Base-by-base conservation (phyloP, 352 stramenopile species). In the Pythium sukuiense region DNA sequence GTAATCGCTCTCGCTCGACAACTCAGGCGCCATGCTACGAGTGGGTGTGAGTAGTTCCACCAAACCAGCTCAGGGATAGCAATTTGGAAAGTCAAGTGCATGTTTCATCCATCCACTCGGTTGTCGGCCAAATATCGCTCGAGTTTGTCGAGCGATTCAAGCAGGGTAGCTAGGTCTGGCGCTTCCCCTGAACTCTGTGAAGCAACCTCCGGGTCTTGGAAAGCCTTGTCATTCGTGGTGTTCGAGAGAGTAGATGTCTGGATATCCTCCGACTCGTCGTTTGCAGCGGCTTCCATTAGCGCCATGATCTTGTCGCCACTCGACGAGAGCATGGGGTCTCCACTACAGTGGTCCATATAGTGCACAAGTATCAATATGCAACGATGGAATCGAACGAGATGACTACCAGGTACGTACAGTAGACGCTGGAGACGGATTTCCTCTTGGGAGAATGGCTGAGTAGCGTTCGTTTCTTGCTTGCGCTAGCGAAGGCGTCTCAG, bases 1-100 rank as follows among this genome's bases (percentile, higher is more conserved):
- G 83, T 26, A 84, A 91, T 67, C 83, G 85, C 7, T 92, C 85
- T 2, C 76, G 83, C 12, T 92, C 85, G 27, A 76, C 80, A 3
- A 52, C 84, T 9, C 71, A 79, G 35, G 55, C 74, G 43, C 68
- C 74, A 29, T 67, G 73, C 56, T 89, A 90, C 55, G 85, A 92
- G 61, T 93, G 85, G 85, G 85, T 93, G 1, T 93, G 86, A 65
- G 24, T 5, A 16, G 2, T 20, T 24, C 39, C 39, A n/a, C 14
- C 9, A 20, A 24, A 48, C 39, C 13, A 24, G 39, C 14, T 24
- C 16, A 24, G 18, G 39, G 39, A 48, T 24, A 24, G 13, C 3
- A 3, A 24, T 48, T 4, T 13, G 39, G 4, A 24, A 8, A 24
- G 39, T 24, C 39, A 20, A 48, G 13, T 48, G 5, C 24, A 2